phyloP scores from a whole-genome alignment of 306 rosid genomes.

The Quercus rubra region DNA sequence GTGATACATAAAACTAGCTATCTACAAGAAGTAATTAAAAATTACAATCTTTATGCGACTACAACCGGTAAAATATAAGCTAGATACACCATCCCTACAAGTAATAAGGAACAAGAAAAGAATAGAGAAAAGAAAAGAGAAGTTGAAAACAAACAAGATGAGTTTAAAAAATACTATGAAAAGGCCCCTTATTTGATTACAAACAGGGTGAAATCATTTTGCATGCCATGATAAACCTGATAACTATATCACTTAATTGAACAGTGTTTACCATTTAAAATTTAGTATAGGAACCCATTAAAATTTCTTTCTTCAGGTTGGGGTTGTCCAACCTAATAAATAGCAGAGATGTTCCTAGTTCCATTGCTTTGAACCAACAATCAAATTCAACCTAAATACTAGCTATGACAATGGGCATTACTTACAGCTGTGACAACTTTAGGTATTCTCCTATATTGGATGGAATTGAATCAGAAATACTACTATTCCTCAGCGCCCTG shows the following conservation, averaged over 20 bases:
- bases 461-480: slow-evolving; percentile 66
- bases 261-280: no score
- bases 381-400: not conserved
- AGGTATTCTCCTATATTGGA: slow-evolving; percentile 52
- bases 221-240: not conserved
- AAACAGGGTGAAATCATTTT: no score
- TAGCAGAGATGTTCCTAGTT: not conserved
- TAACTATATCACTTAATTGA: not conserved
- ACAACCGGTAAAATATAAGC: not conserved
- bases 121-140: not conserved
- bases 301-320: not conserved
- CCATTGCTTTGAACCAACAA: not conserved
- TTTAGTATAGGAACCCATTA: not conserved
- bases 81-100: not conserved
- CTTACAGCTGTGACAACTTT: slow-evolving; percentile 55
- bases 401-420: slow-evolving; percentile 2
- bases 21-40: no score
- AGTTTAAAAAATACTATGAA: not conserved
- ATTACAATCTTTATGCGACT: no score
- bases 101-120: no score
- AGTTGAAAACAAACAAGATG: not conserved
- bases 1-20: no score
- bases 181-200: no score
- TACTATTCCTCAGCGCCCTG: slow-evolving; percentile 72
- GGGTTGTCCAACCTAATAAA: not conserved